These are phyloP conservation scores for Cytidiella melzeri DNA, from an alignment of 768 basidiomycete species.

Conservation along the genomic window DNA sequence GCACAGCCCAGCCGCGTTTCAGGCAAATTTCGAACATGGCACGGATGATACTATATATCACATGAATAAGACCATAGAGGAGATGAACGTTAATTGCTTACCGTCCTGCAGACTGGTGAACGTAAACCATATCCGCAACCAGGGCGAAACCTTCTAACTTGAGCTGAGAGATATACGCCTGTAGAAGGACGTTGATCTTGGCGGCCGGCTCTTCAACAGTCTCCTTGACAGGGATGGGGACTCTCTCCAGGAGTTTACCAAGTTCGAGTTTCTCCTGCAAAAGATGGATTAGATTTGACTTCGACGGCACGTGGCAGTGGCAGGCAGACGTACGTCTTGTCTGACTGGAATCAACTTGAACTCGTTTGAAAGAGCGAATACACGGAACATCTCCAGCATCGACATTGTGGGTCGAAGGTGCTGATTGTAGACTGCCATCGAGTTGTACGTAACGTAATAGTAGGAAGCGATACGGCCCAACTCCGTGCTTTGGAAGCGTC, in stretches of 20 bases:
- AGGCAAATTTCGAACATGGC: conserved; percentile 98
- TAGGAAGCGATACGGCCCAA: conserved; percentile 92
- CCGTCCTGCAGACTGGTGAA: conserved; percentile 95
- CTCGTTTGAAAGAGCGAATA: conserved; percentile 93
- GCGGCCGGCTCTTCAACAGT: conserved; percentile 93
- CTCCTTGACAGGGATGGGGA: conserved; percentile 97
- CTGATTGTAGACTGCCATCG: conserved; percentile 96
- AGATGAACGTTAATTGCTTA: conserved; percentile 24
- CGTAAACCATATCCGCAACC: conserved; percentile 91
- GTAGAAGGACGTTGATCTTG: conserved; percentile 94
- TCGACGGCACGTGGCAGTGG: background rate
- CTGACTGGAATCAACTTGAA: conserved; percentile 89
- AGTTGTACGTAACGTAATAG: conserved; percentile 92
- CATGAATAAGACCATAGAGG: conserved; percentile 4
- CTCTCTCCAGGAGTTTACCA: conserved; percentile 83
- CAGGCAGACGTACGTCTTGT: conserved; percentile 44
- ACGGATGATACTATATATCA: conserved; percentile 63
- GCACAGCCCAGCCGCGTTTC: conserved; percentile 96
- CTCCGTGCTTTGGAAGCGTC: conserved; percentile 89
- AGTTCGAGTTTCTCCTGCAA: conserved; percentile 80
- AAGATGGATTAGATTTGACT: conserved; percentile 1
- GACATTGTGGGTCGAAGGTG: conserved; percentile 86
- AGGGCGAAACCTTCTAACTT: conserved; percentile 91
- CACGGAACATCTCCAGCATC: conserved; percentile 85
- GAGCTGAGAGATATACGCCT: conserved; percentile 90